Evolutionary conservation across 108 stramenopile genomes (phyloP), one percentile per base, ranked within the genome.

Genomic region (Cylindrotheca closterium): DNA sequence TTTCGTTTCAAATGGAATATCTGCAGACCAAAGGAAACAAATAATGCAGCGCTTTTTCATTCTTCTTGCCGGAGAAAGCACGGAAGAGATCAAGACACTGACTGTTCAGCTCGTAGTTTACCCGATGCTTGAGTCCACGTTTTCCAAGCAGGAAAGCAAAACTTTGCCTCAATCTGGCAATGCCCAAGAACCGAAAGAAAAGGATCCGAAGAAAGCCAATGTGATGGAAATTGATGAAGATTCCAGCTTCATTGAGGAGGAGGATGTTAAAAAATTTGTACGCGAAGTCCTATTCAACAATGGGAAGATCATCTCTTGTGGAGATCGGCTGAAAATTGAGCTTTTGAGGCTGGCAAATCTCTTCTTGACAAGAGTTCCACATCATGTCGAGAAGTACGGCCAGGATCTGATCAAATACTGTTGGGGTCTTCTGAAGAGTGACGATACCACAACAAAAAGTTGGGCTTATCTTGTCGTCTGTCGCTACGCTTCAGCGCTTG

Each of bases 401-500:
- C 83, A 86, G 19, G 92, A 94, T 30, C 67, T 98, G 31, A 73
- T 98, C 46, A 93, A 95, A 65, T 97, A 90, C 65, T 89, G 95
- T 23, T 95, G 91, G 94, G 73, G 72, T 31, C 71, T 89, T 50
- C 68, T 94, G 30, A 95, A 94, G 72, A 83, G 77, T 37, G 95
- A 96, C 8, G 88, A 95, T 68, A 48, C 79, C 22, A 63, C 73
- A 10, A 86, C 90, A 55, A 98, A 96, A 75, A 81, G 83, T 63
- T 96, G 93, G 89, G 95, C 95, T 3, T 96, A 96, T 71, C 61
- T 96, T 34, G 91, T 92, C 53, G 71, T 97, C 5, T 90, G 88
- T 64, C 64, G 80, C 15, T 92, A 96, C 68, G 87, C 96, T 37
- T 51, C 77, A 18, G 76, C 63, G n/a, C 7, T 57, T 12, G 86